Conservation (phyloP, 2,329 filamentous ascomycete genomes). For the Fusarium paranaense region DNA sequence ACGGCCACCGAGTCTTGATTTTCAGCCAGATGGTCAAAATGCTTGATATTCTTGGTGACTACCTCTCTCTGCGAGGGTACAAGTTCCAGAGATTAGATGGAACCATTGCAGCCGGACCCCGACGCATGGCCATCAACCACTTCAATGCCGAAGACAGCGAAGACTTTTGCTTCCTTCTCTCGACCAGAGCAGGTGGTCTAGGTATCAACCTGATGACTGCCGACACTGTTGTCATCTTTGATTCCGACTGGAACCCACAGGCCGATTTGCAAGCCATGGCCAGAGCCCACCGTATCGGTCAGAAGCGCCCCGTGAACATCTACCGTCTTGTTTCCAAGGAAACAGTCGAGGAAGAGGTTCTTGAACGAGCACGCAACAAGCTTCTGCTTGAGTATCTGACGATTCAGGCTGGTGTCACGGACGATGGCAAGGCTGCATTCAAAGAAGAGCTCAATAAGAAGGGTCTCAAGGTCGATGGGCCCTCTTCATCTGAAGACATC, state of each 20-base stretch:
- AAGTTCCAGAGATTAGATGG: constrained; percentile 95
- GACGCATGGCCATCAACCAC: constrained; percentile 95
- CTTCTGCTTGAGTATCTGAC: constrained; percentile 97
- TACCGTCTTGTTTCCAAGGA: constrained; percentile 98
- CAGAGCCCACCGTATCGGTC: constrained; percentile 95
- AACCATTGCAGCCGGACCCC: constrained; percentile 88
- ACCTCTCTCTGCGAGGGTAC: constrained; percentile 92
- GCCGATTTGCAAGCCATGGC: constrained; percentile 99
- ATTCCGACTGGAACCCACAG: constrained; percentile 99
- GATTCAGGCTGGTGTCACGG: constrained; percentile 95
- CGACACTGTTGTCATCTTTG: constrained; percentile 97
- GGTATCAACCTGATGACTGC: constrained; percentile 99
- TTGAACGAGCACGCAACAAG: constrained; percentile 97
- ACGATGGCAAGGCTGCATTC: constrained; percentile 88
- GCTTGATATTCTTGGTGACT: constrained; percentile 95
- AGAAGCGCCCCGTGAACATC: constrained; percentile 95
- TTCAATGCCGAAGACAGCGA: constrained; percentile 97
- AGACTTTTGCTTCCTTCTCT: constrained; percentile 96
- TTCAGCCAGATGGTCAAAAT: constrained; percentile 99
- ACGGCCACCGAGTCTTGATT: constrained; percentile 95
- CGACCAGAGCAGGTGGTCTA: constrained; percentile 94
- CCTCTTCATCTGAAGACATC: constrained; percentile 92
- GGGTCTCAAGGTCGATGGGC: constrained; percentile 79
- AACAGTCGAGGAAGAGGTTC: constrained; percentile 96
- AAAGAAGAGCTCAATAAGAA: constrained; percentile 83